These are phyloP conservation scores for Boletus rex-veris DNA, from an alignment of 768 basidiomycete species.

Conservation along the genomic window DNA sequence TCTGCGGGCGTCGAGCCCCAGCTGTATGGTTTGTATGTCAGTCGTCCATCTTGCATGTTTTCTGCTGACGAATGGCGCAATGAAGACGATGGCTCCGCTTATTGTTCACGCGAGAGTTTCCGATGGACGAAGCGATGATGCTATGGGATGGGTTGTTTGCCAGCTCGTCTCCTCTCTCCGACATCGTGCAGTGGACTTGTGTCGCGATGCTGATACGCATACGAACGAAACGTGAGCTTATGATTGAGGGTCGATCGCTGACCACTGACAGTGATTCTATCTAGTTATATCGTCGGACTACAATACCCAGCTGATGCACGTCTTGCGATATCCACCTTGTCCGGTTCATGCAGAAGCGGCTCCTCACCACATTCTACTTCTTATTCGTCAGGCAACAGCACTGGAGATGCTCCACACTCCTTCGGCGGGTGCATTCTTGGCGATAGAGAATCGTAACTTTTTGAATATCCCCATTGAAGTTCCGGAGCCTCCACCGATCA, in stretches of 20 bases:
- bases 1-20: conserved; percentile 89
- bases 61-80: conserved; percentile 11
- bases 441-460: conserved; percentile 78
- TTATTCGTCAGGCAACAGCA: conserved; percentile 80
- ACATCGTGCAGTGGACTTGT: conserved; percentile 81
- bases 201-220: conserved; percentile 95
- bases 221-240: conserved; percentile 76
- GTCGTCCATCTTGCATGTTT: conserved; percentile 6
- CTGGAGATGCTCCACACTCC: conserved; percentile 73
- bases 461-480: conserved; percentile 71
- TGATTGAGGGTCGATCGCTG: background rate
- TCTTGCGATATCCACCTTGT: conserved; percentile 78
- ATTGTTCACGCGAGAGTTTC: conserved; percentile 90
- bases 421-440: conserved; percentile 70
- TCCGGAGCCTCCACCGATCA: conserved; percentile 42
- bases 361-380: conserved; percentile 59
- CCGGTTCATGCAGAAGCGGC: conserved; percentile 33
- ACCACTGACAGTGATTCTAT: conserved; percentile 12
- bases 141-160: conserved; percentile 98
- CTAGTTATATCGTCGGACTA: conserved; percentile 87
- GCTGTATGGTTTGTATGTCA: conserved; percentile 87
- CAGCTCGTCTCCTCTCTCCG: conserved; percentile 65
- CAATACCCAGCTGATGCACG: conserved; percentile 73
- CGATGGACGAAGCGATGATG: conserved; percentile 72
- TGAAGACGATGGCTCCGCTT: conserved; percentile 88